Base-by-base conservation (phyloP, 1,284 basidiomycete genomes). In the Lentinula novae-zelandiae region DNA sequence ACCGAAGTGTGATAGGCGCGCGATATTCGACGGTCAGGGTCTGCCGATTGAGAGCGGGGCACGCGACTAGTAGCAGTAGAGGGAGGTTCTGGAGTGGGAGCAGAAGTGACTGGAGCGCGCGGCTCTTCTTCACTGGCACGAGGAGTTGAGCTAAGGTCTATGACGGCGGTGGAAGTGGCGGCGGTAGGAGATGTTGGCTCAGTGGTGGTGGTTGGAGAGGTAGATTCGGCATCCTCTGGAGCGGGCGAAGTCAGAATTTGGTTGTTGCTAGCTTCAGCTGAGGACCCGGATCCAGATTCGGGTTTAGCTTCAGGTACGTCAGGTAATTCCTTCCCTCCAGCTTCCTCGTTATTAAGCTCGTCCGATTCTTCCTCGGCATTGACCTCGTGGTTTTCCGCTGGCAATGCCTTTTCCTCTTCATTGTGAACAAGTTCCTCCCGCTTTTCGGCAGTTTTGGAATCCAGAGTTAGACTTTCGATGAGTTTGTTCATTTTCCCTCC, bases 21-120 rank as follows among this genome's bases (percentile, higher is more conserved):
- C 20, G 86, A 82, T 56, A 85, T 69, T 61, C 83, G 76, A 60
- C 81, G 81, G 69, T 84, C 83, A 9, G 86, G 87, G 69, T 90
- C 89, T 4, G 85, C 88, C 15, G 90, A 92, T 65, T 89, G 87
- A 4, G 90, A 90, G 22, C 90, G 87, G 38, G 81, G 85, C 52
- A 89, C 79, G 53, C 85, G 79, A 13, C 82, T 78, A 13, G 80
- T 79, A 33, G 74, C 68, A 15, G 75, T 68, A 3, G 67, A 68
- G 5, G 64, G 63, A 22, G 66, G 66, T 56, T 59, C 58, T 10
- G 57, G 40, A 10, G 49, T 39, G 48, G 52, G 39, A 57, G 61
- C 44, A 10, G 58, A 39, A n/a, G 67, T 63, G 22, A 66, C 58
- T 13, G 72, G 68, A 12, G 70, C 68, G 27, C 65, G 61, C 15